Evolutionary conservation across 192 early-diverging fungal species (phyloP).

Genomic region (Coemansia sp.): DNA sequence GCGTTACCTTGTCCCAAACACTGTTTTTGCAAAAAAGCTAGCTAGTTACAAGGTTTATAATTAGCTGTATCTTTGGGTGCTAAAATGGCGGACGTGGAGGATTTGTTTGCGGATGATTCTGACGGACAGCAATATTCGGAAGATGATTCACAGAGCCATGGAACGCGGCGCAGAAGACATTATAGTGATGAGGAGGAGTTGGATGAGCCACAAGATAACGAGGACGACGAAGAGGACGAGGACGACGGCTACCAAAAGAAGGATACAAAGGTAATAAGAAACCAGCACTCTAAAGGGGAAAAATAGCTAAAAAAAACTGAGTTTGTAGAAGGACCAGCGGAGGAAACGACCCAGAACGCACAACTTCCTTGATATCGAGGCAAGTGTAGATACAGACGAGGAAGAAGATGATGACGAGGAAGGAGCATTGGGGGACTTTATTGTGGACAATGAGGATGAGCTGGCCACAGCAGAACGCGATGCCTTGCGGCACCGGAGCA

Average conservation of each 20-base stretch:
- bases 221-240: slow-evolving; percentile 18
- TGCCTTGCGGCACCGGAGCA: slow-evolving; percentile 53
- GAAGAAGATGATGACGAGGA: slow-evolving; percentile 76
- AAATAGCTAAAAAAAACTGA: not conserved
- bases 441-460: slow-evolving; percentile 69
- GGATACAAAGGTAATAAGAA: slow-evolving; percentile 58
- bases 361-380: slow-evolving; percentile 72
- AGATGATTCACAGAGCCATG: slow-evolving; percentile 4
- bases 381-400: slow-evolving; percentile 72
- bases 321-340: slow-evolving; percentile 13
- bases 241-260: slow-evolving; percentile 40
- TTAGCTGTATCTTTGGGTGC: no score
- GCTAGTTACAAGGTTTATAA: not conserved
- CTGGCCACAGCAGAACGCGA: slow-evolving; percentile 59
- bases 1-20: no score
- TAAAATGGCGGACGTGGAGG: slow-evolving; percentile 61
- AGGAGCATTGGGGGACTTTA: slow-evolving; percentile 55
- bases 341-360: slow-evolving; percentile 37
- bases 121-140: slow-evolving; percentile 58
- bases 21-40: not conserved
- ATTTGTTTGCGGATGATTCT: slow-evolving; percentile 69
- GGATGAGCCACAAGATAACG: slow-evolving; percentile 10
- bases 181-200: slow-evolving; percentile 31
- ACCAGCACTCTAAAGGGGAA: slow-evolving; percentile 12
- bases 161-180: slow-evolving; percentile 21